Conservation (phyloP, 768 basidiomycete species). For the Tulasnella sp. region DNA sequence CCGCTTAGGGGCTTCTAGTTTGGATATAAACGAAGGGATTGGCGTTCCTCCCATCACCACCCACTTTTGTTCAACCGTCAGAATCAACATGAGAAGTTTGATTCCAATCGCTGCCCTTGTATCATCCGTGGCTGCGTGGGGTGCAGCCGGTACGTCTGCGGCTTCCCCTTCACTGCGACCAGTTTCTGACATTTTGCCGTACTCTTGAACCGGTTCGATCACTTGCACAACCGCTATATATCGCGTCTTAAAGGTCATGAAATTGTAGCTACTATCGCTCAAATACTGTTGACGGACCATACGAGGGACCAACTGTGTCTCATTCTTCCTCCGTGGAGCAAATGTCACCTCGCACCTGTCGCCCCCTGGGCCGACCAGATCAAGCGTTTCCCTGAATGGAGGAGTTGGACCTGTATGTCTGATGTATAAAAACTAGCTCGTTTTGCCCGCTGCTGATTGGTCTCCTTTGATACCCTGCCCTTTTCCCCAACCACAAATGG, state of each 20-base stretch:
- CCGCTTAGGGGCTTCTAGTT: too few species aligned
- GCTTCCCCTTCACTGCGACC: neutral
- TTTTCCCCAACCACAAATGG: neutral
- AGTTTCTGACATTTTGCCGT: neutral
- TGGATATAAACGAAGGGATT: too few species aligned
- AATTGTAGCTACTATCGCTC: slow-evolving; percentile 87
- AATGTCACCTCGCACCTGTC: slow-evolving; percentile 73
- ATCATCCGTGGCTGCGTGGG: slow-evolving; percentile 23
- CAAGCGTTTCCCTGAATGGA: slow-evolving; percentile 28
- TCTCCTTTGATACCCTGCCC: neutral
- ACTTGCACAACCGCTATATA: neutral
- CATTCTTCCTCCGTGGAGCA: slow-evolving; percentile 45
- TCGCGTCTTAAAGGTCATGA: slow-evolving; percentile 54
- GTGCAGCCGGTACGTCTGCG: slow-evolving; percentile 26
- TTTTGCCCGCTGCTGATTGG: too few species aligned
- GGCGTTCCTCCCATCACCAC: too few species aligned
- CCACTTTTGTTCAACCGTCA: too few species aligned
- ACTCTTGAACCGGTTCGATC: neutral
- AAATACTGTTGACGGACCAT: slow-evolving; percentile 72
- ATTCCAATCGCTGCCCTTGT: neutral
- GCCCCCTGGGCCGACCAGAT: slow-evolving; percentile 83
- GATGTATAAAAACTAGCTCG: slow-evolving; percentile 15
- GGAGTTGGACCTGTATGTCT: slow-evolving; percentile 14
- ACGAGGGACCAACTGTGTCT: slow-evolving; percentile 55
- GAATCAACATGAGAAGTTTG: neutral